Evolutionary conservation across 164 flowering plant genomes (phyloP).

Genomic region (Aristolochia fimbriata): DNA sequence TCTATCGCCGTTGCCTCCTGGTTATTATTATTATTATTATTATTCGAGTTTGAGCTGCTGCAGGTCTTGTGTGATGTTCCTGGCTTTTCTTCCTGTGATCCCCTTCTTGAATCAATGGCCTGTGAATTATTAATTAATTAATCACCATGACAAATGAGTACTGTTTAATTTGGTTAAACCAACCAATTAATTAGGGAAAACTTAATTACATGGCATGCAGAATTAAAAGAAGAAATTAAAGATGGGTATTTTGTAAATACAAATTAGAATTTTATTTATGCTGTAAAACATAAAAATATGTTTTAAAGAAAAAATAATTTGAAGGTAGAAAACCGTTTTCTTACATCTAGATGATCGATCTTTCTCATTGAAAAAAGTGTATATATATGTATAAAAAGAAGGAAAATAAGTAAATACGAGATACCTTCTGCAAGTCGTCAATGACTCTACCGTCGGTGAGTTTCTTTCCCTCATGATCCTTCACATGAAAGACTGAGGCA

Average conservation of each 20-base stretch:
- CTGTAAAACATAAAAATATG: no score
- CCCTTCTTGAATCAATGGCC: not conserved
- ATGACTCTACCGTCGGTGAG: conserved; percentile 57
- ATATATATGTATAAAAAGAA: not conserved
- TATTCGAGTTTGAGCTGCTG: not conserved
- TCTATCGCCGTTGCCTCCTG: conserved; percentile 60
- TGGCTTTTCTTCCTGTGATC: not conserved
- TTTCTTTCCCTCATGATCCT: conserved; percentile 57
- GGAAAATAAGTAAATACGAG: not conserved
- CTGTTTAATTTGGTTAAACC: not conserved
- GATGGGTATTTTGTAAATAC: no score
- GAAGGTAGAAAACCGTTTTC: no score
- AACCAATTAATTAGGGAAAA: not conserved
- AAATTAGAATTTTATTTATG: no score
- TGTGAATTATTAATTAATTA: not conserved
- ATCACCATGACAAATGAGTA: not conserved
- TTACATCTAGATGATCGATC: no score
- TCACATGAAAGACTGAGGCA: conserved; percentile 65
- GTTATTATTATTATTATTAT: no score
- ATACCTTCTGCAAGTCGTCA: conserved; percentile 60
- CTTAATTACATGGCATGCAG: no score
- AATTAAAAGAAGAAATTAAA: no score
- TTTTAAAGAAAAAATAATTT: no score
- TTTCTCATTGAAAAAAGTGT: not conserved
- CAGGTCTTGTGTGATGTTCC: conserved; percentile 22